These are phyloP conservation scores for Clitopilus hobsonii DNA, from an alignment of 768 basidiomycete genomes.

Conservation along the genomic window DNA sequence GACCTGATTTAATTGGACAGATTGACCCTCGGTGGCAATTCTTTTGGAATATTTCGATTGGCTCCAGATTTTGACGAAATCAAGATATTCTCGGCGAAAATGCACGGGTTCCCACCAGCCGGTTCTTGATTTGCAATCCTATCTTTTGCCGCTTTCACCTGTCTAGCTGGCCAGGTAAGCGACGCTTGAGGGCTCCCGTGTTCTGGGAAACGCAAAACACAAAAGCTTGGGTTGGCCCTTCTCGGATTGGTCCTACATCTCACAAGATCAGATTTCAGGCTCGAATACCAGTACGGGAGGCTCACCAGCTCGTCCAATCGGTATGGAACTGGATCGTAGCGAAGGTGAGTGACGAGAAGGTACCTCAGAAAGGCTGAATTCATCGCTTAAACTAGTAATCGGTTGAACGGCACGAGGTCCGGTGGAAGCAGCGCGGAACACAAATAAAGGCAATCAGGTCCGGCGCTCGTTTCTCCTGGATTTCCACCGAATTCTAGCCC, in stretches of 20 bases:
- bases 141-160: not conserved
- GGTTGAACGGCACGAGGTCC: not conserved
- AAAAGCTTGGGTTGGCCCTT: no score
- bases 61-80: not conserved
- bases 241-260: no score
- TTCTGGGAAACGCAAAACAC: not conserved
- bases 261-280: no score
- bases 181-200: no score
- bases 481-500: not conserved
- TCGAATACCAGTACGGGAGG: no score
- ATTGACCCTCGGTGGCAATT: not conserved
- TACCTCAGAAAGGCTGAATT: not conserved
- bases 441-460: not conserved
- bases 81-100: slow-evolving; percentile 6
- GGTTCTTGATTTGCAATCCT: not conserved
- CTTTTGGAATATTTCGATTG: not conserved
- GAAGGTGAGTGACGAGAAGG: not conserved
- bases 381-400: not conserved
- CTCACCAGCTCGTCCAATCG: not conserved
- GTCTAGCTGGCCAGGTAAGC: not conserved
- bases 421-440: slow-evolving; percentile 1
- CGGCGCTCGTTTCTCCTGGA: not conserved
- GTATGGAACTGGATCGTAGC: not conserved
- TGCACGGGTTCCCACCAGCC: not conserved
- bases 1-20: not conserved